A percentile compares a stretch with the other conserved stretches of the same genome.
Evolutionary conservation across 768 basidiomycete species (phyloP).

Genomic region (Lactarius sp.): DNA sequence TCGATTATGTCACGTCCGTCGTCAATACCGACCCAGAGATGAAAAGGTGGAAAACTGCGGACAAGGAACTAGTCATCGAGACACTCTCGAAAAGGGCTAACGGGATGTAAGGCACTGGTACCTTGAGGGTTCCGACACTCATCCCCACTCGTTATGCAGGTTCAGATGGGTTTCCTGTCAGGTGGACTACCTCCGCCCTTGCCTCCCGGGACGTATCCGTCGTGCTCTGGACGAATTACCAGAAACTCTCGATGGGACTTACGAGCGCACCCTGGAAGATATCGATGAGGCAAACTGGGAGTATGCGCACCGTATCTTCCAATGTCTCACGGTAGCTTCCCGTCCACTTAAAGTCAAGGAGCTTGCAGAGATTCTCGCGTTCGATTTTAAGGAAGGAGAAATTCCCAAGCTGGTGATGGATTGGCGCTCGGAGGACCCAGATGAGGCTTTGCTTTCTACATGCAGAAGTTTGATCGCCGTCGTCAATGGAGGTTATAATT

Average conservation of each 20-base stretch:
- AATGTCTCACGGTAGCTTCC: background rate
- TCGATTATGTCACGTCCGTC: background rate
- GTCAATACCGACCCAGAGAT: background rate
- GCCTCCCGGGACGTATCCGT: too few species aligned
- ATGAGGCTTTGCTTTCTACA: background rate
- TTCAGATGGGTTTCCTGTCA: background rate
- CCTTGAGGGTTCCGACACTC: too few species aligned
- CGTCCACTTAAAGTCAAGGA: background rate
- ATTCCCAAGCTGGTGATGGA: background rate
- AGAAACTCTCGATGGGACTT: too few species aligned
- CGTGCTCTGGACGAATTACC: too few species aligned
- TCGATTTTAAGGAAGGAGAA: background rate
- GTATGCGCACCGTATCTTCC: background rate
- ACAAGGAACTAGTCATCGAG: background rate
- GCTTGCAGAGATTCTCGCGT: background rate
- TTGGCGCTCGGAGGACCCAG: background rate
- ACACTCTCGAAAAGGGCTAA: background rate
- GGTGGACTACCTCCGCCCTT: background rate
- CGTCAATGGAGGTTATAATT: background rate
- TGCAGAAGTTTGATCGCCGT: background rate
- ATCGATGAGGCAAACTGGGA: background rate
- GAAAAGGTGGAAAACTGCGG: background rate
- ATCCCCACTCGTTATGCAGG: background rate
- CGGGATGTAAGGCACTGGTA: conserved; percentile 6
- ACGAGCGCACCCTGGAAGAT: background rate